Conservation (phyloP, 2,329 filamentous ascomycete species). For the Fusarium falciforme region DNA sequence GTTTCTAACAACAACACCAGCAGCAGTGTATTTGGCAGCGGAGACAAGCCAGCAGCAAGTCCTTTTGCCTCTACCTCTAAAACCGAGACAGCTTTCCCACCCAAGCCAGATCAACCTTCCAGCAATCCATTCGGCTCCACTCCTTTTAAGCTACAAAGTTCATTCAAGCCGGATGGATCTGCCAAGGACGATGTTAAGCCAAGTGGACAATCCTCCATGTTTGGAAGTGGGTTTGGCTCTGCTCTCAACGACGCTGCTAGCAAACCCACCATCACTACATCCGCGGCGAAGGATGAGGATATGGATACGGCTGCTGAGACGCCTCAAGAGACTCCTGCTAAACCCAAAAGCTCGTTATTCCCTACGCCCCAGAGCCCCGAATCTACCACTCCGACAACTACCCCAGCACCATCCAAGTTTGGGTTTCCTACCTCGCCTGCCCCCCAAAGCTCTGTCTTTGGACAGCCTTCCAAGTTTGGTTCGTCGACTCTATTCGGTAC, state of each 20-base stretch:
- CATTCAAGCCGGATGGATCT: conserved; percentile 73
- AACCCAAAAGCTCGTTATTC: conserved; percentile 48
- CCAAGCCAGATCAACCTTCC: conserved; percentile 45
- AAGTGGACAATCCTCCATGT: conserved; percentile 60
- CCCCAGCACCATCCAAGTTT: conserved; percentile 63
- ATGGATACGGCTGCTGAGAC: conserved; percentile 59
- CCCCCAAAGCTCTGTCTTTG: conserved; percentile 49
- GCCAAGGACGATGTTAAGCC: conserved; percentile 70
- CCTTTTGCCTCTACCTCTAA: conserved; percentile 44
- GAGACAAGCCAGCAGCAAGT: conserved; percentile 50
- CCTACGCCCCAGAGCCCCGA: conserved; percentile 43
- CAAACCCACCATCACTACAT: conserved; percentile 49
- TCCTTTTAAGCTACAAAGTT: conserved; percentile 75
- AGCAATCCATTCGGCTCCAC: conserved; percentile 59
- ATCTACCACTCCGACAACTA: conserved; percentile 63
- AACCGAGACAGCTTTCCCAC: conserved; percentile 42
- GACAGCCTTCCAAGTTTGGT: conserved; percentile 46
- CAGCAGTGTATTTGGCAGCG: conserved; percentile 52
- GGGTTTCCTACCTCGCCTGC: conserved; percentile 51
- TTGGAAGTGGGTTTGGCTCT: conserved; percentile 71
- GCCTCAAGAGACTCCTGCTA: conserved; percentile 50
- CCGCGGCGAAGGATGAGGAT: conserved; percentile 61
- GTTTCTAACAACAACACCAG: conserved; percentile 52
- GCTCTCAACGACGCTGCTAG: conserved; percentile 63
- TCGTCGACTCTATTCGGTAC: conserved; percentile 45